Evolutionary conservation across 2,329 filamentous ascomycete species (phyloP), one percentile per base, ranked within the genome.

Genomic region (Diaporthe capsici): DNA sequence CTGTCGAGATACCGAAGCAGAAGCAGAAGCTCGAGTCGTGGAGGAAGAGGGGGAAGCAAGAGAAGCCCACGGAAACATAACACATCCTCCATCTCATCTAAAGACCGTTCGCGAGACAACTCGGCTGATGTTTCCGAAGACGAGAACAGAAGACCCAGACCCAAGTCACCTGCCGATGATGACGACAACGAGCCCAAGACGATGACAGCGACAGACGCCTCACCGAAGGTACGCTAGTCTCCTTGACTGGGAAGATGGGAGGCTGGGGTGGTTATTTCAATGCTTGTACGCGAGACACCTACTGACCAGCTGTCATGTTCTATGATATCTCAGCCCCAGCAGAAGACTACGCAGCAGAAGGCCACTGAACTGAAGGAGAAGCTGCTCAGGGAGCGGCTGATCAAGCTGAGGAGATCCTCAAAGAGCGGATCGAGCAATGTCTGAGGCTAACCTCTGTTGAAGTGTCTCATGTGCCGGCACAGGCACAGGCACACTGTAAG

Each of bases 71-170:
- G 85, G 78, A 88, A 87, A 82, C 86, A 85, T 79, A 89, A 86
- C 81, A 85, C 85, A 78, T 90, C 89, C 78, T 88, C 88, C 78
- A 85, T 85, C 81, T 88, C 89, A 81, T 87, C 87, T 82, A 84
- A 84, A 81, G 85, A 87, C 83, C 86, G 85, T 82, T 82, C 82
- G 81, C 87, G 84, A 85, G 83, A 86, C 83, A 89, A 85, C 84
- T 87, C 86, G 82, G 89, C 88, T 91, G 90, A 92, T 90, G 84
- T 83, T 88, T 87, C 84, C 81, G 85, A 86, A 83, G 83, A 85
- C 84, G 82, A 87, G 84, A 83, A 84, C 81, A 86, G 76, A 77
- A 77, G 73, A 77, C 63, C 75, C 72, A 74, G 84, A 84, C 80
- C 81, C 77, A 81, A 78, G 82, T 67, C 76, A 47, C 79, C 84